These are phyloP conservation scores for Lyophyllum shimeji DNA, from an alignment of 768 basidiomycete species.

Conservation along the genomic window DNA sequence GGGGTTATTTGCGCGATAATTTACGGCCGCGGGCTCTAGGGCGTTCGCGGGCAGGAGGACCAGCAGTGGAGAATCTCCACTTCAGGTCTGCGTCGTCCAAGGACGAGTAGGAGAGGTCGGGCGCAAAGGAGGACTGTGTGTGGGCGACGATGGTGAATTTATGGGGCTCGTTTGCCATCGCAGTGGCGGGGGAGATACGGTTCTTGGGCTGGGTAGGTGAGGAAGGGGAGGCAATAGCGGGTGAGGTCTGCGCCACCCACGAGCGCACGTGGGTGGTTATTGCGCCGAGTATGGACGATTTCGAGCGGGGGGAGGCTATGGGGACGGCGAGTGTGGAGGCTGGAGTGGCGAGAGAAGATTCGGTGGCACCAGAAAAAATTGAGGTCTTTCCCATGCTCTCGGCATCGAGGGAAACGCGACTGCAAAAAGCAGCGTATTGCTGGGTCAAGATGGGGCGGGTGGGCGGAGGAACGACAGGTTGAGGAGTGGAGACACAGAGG, in stretches of 20 bases:
- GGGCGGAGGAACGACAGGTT: slow-evolving; percentile 25
- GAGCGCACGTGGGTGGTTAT: slow-evolving; percentile 45
- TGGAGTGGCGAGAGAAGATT: slow-evolving; percentile 54
- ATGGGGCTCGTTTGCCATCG: slow-evolving; percentile 10
- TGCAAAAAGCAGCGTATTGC: slow-evolving; percentile 29
- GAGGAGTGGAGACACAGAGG: slow-evolving; percentile 44
- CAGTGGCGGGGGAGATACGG: slow-evolving; percentile 6
- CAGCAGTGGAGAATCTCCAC: slow-evolving; percentile 12
- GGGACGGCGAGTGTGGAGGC: slow-evolving; percentile 37
- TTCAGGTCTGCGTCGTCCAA: slow-evolving; percentile 13
- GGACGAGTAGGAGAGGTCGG: slow-evolving; percentile 16
- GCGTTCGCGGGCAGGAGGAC: neutral
- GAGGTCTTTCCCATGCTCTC: slow-evolving; percentile 36
- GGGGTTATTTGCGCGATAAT: slow-evolving; percentile 30
- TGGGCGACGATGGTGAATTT: slow-evolving; percentile 25
- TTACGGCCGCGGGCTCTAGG: slow-evolving; percentile 42
- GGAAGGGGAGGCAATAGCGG: slow-evolving; percentile 25
- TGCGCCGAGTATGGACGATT: slow-evolving; percentile 33
- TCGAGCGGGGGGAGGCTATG: slow-evolving; percentile 27
- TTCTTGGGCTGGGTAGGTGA: slow-evolving; percentile 18
- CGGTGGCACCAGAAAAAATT: slow-evolving; percentile 37
- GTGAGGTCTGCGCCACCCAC: slow-evolving; percentile 37
- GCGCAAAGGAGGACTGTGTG: slow-evolving; percentile 11
- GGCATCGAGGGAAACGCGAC: slow-evolving; percentile 22
- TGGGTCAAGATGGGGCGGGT: slow-evolving; percentile 34